Evolutionary conservation across 108 stramenopile genomes (phyloP).

Genomic region (Skeletonema costatum): DNA sequence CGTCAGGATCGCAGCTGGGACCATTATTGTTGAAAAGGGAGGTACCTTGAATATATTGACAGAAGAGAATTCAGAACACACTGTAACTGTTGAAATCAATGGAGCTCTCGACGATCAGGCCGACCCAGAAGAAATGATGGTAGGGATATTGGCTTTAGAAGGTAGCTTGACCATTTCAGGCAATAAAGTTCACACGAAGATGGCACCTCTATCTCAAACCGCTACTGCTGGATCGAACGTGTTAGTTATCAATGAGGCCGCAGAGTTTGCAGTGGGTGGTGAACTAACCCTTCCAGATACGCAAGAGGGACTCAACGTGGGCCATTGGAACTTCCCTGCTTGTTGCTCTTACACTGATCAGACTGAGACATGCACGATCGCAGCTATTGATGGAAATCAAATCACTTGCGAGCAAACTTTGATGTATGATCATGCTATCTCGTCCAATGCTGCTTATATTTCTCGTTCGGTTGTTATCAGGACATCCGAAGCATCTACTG

Average conservation of each 20-base stretch:
- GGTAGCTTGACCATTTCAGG: conserved; percentile 9
- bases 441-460: conserved; percentile 5
- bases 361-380: conserved; percentile 6
- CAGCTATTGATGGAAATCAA: background rate
- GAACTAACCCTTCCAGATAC: conserved; percentile 28
- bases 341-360: conserved; percentile 1
- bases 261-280: background rate
- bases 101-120: background rate
- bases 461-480: conserved; percentile 13
- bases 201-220: background rate
- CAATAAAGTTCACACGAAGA: background rate
- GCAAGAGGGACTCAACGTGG: conserved; percentile 13
- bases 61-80: background rate
- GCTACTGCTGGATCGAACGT: conserved; percentile 5
- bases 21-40: background rate
- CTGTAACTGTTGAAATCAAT: conserved; percentile 11
- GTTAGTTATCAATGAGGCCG: background rate
- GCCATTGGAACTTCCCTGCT: conserved; percentile 22
- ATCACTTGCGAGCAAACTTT: background rate
- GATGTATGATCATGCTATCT: background rate
- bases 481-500: conserved; percentile 1
- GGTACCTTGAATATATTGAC: conserved; percentile 2
- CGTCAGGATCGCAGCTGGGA: background rate
- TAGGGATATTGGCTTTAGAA: conserved; percentile 7
- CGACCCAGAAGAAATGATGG: conserved; percentile 10